Percentiles rank a stretch among this genome's conserved stretches.
Conservation (phyloP, 2,329 filamentous ascomycete species). For the Trichoderma atroviride region DNA sequence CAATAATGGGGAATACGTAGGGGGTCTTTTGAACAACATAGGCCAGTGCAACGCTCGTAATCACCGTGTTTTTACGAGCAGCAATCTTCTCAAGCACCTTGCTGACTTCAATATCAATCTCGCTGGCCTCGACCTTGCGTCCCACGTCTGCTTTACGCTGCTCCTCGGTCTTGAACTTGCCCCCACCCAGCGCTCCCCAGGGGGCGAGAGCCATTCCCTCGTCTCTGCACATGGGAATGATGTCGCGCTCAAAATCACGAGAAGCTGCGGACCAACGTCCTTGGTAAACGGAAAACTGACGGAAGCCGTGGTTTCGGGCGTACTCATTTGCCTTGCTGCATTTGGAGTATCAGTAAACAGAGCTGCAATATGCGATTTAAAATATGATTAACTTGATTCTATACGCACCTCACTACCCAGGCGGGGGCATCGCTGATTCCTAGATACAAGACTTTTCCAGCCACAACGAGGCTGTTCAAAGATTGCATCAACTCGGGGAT, state of each 20-base stretch:
- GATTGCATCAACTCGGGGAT: constrained; percentile 71
- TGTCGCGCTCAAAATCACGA: constrained; percentile 48
- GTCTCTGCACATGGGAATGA: constrained; percentile 48
- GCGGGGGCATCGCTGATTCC: constrained; percentile 71
- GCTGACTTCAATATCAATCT: constrained; percentile 56
- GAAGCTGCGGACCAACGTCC: constrained; percentile 46
- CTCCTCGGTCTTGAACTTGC: constrained; percentile 48
- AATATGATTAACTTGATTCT: no score
- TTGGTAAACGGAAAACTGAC: constrained; percentile 62
- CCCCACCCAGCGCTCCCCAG: constrained; percentile 60
- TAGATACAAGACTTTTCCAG: constrained; percentile 66
- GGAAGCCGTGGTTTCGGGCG: constrained; percentile 69
- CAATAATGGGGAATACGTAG: constrained; percentile 74
- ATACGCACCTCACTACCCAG: constrained; percentile 60
- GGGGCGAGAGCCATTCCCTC: constrained; percentile 58
- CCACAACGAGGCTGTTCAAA: constrained; percentile 60
- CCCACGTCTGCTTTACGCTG: constrained; percentile 42
- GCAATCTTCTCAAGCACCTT: constrained; percentile 54
- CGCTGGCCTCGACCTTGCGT: constrained; percentile 46
- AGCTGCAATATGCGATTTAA: no score
- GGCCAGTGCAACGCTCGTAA: constrained; percentile 63
- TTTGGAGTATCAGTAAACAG: neutral
- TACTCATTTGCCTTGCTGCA: constrained; percentile 65
- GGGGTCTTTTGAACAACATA: constrained; percentile 74
- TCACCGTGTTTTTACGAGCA: constrained; percentile 44